These are phyloP conservation scores for Pilasporangium apinafurcum DNA, from an alignment of 352 stramenopile species.

Conservation along the genomic window DNA sequence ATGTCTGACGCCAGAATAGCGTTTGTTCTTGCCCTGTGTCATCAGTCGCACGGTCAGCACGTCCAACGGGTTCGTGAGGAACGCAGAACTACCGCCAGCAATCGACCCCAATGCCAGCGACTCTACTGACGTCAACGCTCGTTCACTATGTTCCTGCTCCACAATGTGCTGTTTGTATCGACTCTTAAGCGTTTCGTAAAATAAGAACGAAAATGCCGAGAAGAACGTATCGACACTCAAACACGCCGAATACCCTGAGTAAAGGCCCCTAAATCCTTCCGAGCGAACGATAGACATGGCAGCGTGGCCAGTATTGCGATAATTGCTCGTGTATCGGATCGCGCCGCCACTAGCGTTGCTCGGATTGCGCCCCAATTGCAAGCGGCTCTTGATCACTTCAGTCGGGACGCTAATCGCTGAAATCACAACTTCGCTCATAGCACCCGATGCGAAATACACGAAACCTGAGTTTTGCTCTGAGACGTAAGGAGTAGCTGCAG, in stretches of 20 bases:
- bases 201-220: slow-evolving; percentile 79
- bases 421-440: slow-evolving; percentile 59
- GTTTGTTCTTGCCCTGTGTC: slow-evolving; percentile 67
- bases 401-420: slow-evolving; percentile 65
- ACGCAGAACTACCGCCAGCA: slow-evolving; percentile 50
- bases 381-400: slow-evolving; percentile 75
- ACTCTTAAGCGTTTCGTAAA: slow-evolving; percentile 70
- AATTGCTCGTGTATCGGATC: slow-evolving; percentile 70
- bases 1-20: slow-evolving; percentile 53
- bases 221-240: slow-evolving; percentile 78
- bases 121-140: slow-evolving; percentile 38
- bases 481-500: slow-evolving; percentile 25
- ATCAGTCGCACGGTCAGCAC: slow-evolving; percentile 78
- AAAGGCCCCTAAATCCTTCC: slow-evolving; percentile 62
- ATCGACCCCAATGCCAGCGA: slow-evolving; percentile 52
- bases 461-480: slow-evolving; percentile 38
- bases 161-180: slow-evolving; percentile 33
- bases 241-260: slow-evolving; percentile 68
- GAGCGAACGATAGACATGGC: slow-evolving; percentile 49
- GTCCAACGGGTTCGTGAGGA: slow-evolving; percentile 79
- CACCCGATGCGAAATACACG: slow-evolving; percentile 68
- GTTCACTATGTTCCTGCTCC: slow-evolving; percentile 17
- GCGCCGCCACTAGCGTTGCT: slow-evolving; percentile 55
- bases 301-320: slow-evolving; percentile 53
- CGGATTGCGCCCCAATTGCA: slow-evolving; percentile 75